Evolutionary conservation across 2,329 filamentous ascomycete species (phyloP), one percentile per base, ranked within the genome.

Genomic region (Thelonectria rubi): DNA sequence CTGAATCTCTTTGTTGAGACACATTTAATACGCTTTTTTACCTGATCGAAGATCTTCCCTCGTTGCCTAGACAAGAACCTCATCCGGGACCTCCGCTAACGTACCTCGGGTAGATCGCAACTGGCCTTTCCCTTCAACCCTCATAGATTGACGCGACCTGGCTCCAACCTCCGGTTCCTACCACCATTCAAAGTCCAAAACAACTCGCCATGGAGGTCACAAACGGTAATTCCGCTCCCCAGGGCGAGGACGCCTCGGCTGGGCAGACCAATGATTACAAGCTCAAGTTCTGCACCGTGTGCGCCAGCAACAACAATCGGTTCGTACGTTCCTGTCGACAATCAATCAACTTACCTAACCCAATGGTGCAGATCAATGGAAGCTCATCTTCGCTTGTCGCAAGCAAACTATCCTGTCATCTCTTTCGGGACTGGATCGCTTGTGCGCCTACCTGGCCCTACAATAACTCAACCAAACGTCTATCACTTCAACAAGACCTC

Each of bases 401-500:
- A 91, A 62, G 92, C 93, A 49, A 81, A 89, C 50, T 98, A 95
- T 73, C 95, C 95, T n/a, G 94, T 97, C 69, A 96, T 98, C 70
- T 98, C 94, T 17, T 99, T 98, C 76, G 95, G 95, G 64, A 99
- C 95, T 0, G 95, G 95, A 57, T 97, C 93, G 17, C 88, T 97
- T 17, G 95, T 99, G 69, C 92, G 95, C 24, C 84, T 99, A 0
- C 95, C 95, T 0, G 95, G 95, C 0, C 94, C 95, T 1, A 91
- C 90, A 34, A 95, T 97, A 66, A 91, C 88, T 7, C 92, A 97
- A 76, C 95, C 95, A 51, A 99, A 99, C 75, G 94, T 98, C 71
- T 99, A 98, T 82, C 89, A 92, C 71, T 99, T 99, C 87, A 98
- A 99, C 81, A 92, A 91, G 75, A 97, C 94, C 1, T 97, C 94